phyloP scores from a whole-genome alignment of 257 asterid species.

The Plantago ovata region DNA sequence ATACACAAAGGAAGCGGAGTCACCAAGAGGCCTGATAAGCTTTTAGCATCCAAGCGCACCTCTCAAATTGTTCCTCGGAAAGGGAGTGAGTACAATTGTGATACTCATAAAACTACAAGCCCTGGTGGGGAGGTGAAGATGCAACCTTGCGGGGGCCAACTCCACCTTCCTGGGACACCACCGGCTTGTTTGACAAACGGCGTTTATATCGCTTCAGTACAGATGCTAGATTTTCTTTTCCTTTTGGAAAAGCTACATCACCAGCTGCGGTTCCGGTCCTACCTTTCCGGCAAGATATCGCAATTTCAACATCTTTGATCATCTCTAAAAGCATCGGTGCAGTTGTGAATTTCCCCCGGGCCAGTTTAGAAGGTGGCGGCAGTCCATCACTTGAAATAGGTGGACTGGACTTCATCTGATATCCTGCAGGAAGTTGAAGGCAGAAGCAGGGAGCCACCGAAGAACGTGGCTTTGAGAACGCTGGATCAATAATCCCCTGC shows the following conservation, averaged over 20 bases:
- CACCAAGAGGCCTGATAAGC: neutral
- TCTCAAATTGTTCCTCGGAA: constrained; percentile 16
- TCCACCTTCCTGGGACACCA: constrained; percentile 36
- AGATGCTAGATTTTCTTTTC: constrained; percentile 82
- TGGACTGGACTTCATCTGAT: constrained; percentile 54
- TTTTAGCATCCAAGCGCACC: neutral
- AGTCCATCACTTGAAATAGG: constrained; percentile 47
- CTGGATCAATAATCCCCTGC: constrained; percentile 48
- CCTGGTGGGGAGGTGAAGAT: constrained; percentile 25
- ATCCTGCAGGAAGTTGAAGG: constrained; percentile 77
- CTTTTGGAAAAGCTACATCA: constrained; percentile 97
- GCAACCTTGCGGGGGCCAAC: constrained; percentile 31
- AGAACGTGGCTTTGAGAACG: constrained; percentile 69
- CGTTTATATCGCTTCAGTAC: constrained; percentile 94
- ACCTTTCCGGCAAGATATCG: constrained; percentile 91
- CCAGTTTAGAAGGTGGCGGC: constrained; percentile 48
- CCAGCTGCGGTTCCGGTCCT: constrained; percentile 98
- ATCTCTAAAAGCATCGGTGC: constrained; percentile 65
- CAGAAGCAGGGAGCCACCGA: constrained; percentile 77
- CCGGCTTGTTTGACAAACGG: constrained; percentile 64
- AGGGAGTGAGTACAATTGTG: neutral
- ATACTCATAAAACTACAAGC: constrained; percentile 22
- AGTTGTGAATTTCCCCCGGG: constrained; percentile 77
- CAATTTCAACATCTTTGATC: constrained; percentile 70
- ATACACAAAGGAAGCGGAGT: neutral